phyloP scores from a whole-genome alignment of 805 yeast genomes.

The Metschnikowia matae region DNA sequence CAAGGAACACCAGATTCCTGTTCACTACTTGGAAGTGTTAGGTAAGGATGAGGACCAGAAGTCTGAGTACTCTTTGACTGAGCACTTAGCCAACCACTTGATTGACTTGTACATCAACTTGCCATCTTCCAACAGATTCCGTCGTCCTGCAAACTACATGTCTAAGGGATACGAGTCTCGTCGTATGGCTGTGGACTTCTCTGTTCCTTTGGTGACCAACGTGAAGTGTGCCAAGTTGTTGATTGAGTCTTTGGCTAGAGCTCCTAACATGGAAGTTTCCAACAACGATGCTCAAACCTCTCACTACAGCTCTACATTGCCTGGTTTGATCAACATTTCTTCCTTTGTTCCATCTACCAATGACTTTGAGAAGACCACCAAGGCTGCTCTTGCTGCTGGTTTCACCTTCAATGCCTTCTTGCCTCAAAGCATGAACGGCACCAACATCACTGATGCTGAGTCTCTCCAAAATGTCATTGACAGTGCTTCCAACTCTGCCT shows the following conservation, averaged over 20 bases:
- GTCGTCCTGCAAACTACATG: constrained; percentile 98
- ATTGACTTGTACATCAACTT: constrained; percentile 94
- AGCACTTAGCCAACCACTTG: constrained; percentile 93
- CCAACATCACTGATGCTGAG: constrained; percentile 59
- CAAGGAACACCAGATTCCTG: constrained; percentile 91
- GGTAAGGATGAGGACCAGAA: constrained; percentile 72
- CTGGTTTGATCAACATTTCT: constrained; percentile 82
- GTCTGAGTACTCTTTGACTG: constrained; percentile 91
- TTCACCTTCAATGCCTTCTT: constrained; percentile 80
- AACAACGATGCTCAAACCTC: constrained; percentile 88
- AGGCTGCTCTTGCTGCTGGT: constrained; percentile 75
- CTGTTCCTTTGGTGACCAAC: constrained; percentile 95
- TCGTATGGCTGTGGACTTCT: constrained; percentile 99
- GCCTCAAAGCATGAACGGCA: constrained; percentile 65
- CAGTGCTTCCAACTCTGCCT: constrained; percentile 54
- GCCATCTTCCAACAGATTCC: constrained; percentile 95
- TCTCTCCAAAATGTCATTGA: constrained; percentile 64
- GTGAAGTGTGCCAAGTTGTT: constrained; percentile 95
- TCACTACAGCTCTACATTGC: constrained; percentile 73
- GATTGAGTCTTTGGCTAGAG: constrained; percentile 87
- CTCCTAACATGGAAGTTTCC: constrained; percentile 60
- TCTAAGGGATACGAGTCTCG: constrained; percentile 97
- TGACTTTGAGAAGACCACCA: constrained; percentile 65
- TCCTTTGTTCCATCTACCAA: constrained; percentile 71
- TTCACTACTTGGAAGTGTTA: constrained; percentile 88